Base-by-base conservation (phyloP, 2,329 filamentous ascomycete species). In the Pyrenochaeta sp. region DNA sequence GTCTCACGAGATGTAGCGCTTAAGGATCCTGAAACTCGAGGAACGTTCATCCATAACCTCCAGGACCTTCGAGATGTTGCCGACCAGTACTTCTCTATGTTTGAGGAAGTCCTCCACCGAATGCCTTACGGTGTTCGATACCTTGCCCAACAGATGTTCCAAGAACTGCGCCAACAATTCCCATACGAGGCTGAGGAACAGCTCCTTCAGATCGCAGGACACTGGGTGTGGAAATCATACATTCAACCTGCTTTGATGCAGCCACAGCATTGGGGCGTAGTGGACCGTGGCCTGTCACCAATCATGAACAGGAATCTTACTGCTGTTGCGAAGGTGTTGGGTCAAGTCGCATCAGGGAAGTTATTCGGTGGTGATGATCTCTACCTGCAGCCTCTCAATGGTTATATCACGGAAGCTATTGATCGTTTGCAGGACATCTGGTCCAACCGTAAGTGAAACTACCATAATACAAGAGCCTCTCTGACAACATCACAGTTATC, bases 201-300 rank as follows among this genome's bases (percentile, higher is more conserved):
- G 42, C 79, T 97, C 12, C 84, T 97, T 11, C 92, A 96, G 66
- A 82, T 95, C 30, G 90, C 95, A 12, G 90, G 90, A 9, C 88
- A 92, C 68, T 99, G 95, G 92, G 79, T 97, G 7, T 99, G 94
- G 92, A 92, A 89, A 60, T 91, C 90, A 64, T 99, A 99, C 74
- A 85, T 99, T 27, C 90, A 96, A 63, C 93, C 95, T 48, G 92
- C 94, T 1, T 80, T 99, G 41, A 83, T 89, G n/a, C 87, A 92
- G 54, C 95, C 95, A 0, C 94, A 99, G 75, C 92, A 93, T 66
- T 92, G 92, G 68, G 95, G 95, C 17, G 92, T 98, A 2, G 88
- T 97, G 45, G 95, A 98, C 73, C 91, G 91, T 71, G 88, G 90
- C 23, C 81, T 99, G 39, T 92, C 91, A 52, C 93, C 94, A 32